Conservation (phyloP, 2,329 filamentous ascomycete genomes). For the Chlorencoelia australis region DNA sequence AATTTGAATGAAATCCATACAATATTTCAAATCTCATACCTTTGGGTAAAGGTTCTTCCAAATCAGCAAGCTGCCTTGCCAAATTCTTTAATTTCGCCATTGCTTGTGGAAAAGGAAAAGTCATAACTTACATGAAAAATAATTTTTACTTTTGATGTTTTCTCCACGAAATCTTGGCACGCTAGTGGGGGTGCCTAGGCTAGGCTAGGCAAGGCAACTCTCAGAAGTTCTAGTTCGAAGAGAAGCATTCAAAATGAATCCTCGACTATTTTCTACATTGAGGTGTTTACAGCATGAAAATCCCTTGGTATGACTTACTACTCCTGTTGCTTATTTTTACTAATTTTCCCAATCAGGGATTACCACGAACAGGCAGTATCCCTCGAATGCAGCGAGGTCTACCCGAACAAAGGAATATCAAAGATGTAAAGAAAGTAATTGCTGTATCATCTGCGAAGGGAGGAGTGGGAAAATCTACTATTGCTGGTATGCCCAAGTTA, state of each 20-base stretch:
- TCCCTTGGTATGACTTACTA: constrained; percentile 54
- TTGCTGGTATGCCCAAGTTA: constrained; percentile 52
- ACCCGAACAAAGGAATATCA: constrained; percentile 70
- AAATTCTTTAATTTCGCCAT: constrained; percentile 42
- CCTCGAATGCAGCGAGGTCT: constrained; percentile 71
- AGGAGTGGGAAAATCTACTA: constrained; percentile 94
- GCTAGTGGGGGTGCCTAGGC: constrained; percentile 18
- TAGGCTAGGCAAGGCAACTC: too few species aligned
- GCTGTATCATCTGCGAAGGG: constrained; percentile 97
- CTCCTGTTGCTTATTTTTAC: neutral
- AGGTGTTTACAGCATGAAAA: constrained; percentile 66
- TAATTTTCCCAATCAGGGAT: constrained; percentile 47
- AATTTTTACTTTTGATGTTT: constrained; percentile 13
- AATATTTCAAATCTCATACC: too few species aligned
- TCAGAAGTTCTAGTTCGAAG: too few species aligned
- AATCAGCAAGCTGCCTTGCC: constrained; percentile 50
- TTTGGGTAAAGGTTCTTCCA: constrained; percentile 46
- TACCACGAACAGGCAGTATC: constrained; percentile 67
- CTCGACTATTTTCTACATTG: constrained; percentile 44
- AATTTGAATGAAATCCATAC: neutral
- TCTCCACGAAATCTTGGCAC: constrained; percentile 21
- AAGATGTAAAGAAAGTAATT: constrained; percentile 80
- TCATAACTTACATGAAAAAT: constrained; percentile 5
- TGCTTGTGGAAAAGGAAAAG: too few species aligned
- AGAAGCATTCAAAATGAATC: constrained; percentile 24